These are phyloP conservation scores for Besnoitia besnoiti DNA, from an alignment of 169 alveolate genomes.

Conservation along the genomic window DNA sequence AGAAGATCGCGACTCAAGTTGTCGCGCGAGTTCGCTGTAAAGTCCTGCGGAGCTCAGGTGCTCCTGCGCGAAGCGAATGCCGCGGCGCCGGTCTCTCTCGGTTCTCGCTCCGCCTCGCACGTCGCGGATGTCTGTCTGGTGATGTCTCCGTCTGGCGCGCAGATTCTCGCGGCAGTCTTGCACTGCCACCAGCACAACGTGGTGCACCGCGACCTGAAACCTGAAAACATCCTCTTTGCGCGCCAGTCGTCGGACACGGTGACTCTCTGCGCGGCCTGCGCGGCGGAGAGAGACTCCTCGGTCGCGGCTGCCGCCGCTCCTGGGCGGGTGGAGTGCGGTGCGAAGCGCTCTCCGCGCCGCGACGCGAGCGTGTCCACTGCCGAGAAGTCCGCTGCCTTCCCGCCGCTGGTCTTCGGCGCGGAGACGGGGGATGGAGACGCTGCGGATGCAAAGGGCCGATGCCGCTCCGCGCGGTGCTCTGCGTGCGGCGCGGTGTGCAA, in stretches of 20 bases:
- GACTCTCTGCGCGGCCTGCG: not conserved
- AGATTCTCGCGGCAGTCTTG: constrained; percentile 63
- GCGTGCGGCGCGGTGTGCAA: not conserved
- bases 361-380: too few relatives aligned
- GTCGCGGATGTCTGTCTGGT: not conserved
- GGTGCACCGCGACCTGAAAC: constrained; percentile 70
- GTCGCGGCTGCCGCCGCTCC: too few relatives aligned
- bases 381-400: too few relatives aligned
- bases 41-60: too few relatives aligned
- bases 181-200: constrained; percentile 68
- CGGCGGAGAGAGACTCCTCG: too few relatives aligned
- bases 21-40: too few relatives aligned
- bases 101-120: not conserved
- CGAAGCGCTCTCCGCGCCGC: too few relatives aligned
- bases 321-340: too few relatives aligned
- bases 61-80: too few relatives aligned
- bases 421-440: too few relatives aligned
- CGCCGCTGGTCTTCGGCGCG: not conserved
- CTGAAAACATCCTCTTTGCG: constrained; percentile 65
- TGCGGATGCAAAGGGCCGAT: too few relatives aligned
- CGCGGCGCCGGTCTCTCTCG: not conserved
- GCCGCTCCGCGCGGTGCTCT: not conserved
- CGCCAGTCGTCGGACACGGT: not conserved
- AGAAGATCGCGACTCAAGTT: too few relatives aligned
- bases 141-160: not conserved